Percentiles rank a stretch among this genome's conserved stretches.
Conservation (phyloP, 2,329 filamentous ascomycete species). For the Tolypocladium amazonense region DNA sequence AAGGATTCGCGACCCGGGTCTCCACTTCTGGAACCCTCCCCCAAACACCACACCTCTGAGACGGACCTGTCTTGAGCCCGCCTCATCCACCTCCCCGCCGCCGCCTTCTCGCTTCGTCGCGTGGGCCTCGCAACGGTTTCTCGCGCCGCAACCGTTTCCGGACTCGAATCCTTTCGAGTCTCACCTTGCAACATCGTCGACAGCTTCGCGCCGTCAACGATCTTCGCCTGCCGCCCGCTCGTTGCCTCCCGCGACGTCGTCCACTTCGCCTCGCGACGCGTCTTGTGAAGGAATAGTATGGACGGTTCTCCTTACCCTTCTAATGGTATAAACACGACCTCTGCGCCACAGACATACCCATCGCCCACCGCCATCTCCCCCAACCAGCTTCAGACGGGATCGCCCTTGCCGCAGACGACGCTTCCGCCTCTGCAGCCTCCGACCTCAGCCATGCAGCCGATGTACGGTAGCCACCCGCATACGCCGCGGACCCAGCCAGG, state of each 20-base stretch:
- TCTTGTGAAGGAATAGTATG: slow-evolving; percentile 33
- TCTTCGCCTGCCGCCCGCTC: not conserved
- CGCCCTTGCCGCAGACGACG: slow-evolving; percentile 42
- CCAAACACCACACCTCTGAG: slow-evolving; percentile 28
- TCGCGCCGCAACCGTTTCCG: slow-evolving; percentile 3
- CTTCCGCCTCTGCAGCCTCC: slow-evolving; percentile 44
- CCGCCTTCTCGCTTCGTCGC: slow-evolving; percentile 14
- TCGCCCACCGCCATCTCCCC: slow-evolving; percentile 41
- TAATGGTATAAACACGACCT: slow-evolving; percentile 45
- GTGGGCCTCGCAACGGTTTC: slow-evolving; percentile 11
- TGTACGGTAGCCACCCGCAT: slow-evolving; percentile 49
- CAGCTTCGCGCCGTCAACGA: not conserved
- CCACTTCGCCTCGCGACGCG: slow-evolving; percentile 17
- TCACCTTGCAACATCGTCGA: not conserved
- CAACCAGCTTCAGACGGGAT: slow-evolving; percentile 37
- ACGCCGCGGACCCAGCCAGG: slow-evolving; percentile 52
- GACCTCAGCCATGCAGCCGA: slow-evolving; percentile 28
- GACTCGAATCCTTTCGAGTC: not conserved
- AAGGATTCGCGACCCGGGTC: slow-evolving; percentile 30
- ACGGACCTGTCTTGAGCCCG: slow-evolving; percentile 24
- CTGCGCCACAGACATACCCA: slow-evolving; percentile 37
- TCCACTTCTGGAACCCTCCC: slow-evolving; percentile 34
- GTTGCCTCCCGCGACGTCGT: slow-evolving; percentile 1
- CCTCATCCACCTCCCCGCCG: slow-evolving; percentile 25
- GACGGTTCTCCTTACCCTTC: slow-evolving; percentile 43